phyloP scores from a whole-genome alignment of 352 stramenopile species.

The Globisporangium cystogenes region DNA sequence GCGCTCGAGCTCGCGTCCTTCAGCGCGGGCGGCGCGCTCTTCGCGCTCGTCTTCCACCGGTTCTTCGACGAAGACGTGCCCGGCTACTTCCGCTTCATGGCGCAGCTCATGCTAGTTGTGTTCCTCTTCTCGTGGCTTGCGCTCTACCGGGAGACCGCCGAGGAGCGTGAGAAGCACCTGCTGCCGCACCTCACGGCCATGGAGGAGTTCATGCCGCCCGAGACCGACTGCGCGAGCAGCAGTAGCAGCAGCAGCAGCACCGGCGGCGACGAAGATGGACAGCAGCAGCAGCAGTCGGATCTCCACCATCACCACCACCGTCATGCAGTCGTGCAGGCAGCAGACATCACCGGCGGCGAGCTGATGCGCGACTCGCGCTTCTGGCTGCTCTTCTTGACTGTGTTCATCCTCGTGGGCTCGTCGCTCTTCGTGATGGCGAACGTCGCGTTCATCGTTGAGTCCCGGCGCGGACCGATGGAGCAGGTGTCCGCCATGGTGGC shows the following conservation, averaged over 20 bases:
- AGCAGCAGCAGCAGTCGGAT: not conserved
- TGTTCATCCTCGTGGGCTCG: constrained; percentile 69
- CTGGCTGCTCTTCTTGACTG: constrained; percentile 61
- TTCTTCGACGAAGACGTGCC: constrained; percentile 50
- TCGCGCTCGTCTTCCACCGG: constrained; percentile 57
- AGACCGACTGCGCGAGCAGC: not conserved
- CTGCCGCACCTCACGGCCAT: constrained; percentile 20
- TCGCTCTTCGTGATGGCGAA: constrained; percentile 79
- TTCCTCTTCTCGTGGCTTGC: constrained; percentile 51
- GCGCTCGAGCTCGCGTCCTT: constrained; percentile 58
- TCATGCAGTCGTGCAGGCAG: not conserved
- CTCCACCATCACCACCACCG: not conserved
- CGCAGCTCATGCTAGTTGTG: constrained; percentile 35
- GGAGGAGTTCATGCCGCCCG: constrained; percentile 39
- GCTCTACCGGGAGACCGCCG: constrained; percentile 27
- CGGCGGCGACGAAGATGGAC: not conserved
- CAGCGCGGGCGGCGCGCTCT: constrained; percentile 61
- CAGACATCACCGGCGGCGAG: constrained; percentile 42
- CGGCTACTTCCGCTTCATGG: constrained; percentile 69
- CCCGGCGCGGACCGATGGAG: constrained; percentile 27
- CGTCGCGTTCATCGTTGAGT: constrained; percentile 76
- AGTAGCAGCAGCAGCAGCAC: not conserved
- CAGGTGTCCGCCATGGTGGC: constrained; percentile 64
- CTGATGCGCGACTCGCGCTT: constrained; percentile 51
- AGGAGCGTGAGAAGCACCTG: constrained; percentile 4